Conservation (phyloP, 768 basidiomycete species). For the Termitomyces sp. region DNA sequence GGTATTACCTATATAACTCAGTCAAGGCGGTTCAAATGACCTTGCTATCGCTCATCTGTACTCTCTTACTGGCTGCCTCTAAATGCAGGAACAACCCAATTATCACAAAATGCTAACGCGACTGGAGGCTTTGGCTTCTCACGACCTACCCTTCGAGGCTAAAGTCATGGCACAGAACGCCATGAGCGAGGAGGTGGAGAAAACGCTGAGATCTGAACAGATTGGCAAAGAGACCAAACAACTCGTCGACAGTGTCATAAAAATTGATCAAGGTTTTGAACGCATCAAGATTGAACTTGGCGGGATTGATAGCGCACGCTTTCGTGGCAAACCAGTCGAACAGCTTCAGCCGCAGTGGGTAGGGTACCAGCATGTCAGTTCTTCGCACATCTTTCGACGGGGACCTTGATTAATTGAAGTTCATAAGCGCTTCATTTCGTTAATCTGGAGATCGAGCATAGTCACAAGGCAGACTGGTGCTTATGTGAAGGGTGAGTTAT, state of each 20-base stretch:
- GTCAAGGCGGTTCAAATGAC: neutral
- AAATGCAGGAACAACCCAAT: neutral
- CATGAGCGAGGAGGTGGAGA: neutral
- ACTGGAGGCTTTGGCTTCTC: neutral
- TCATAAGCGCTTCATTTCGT: conserved; percentile 3
- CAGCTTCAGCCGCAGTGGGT: conserved; percentile 7
- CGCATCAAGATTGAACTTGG: conserved; percentile 7
- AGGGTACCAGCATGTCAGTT: conserved; percentile 3
- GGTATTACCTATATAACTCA: neutral
- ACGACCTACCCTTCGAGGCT: neutral
- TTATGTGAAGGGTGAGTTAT: conserved; percentile 3
- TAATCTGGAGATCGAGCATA: conserved; percentile 6
- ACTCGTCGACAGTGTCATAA: conserved; percentile 6
- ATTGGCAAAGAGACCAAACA: conserved; percentile 3
- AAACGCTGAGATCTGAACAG: neutral
- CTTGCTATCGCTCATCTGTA: neutral
- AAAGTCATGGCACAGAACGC: neutral
- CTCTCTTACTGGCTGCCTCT: neutral
- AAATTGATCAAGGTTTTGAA: conserved; percentile 12
- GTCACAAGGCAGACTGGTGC: conserved; percentile 2
- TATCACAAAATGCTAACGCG: neutral
- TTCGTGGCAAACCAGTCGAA: conserved; percentile 6
- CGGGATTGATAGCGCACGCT: neutral
- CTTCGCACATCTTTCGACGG: neutral
- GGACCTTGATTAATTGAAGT: neutral